A percentile compares a stretch with the other conserved stretches of the same genome.
Evolutionary conservation across 2,329 filamentous ascomycete genomes (phyloP).

Genomic region (Botrytis elliptica): DNA sequence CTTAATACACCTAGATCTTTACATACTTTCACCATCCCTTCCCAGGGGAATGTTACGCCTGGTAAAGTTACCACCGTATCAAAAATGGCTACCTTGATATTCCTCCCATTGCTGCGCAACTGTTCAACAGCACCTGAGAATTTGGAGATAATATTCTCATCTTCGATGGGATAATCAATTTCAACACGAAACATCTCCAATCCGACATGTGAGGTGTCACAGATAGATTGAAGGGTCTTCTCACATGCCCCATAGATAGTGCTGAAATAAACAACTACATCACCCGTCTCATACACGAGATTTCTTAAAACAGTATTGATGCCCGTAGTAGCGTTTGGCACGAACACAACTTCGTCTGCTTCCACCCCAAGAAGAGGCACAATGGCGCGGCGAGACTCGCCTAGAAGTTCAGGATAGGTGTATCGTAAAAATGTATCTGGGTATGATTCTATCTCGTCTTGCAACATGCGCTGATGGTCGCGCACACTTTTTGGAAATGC

Average conservation of each 20-base stretch:
- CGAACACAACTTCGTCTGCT: constrained; percentile 43
- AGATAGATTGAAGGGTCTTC: constrained; percentile 68
- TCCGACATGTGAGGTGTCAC: constrained; percentile 24
- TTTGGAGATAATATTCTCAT: constrained; percentile 46
- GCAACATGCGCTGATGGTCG: not conserved
- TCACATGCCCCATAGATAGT: constrained; percentile 78
- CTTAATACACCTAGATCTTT: constrained; percentile 66
- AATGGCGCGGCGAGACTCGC: not conserved
- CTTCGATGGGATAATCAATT: constrained; percentile 66
- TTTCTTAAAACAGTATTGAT: constrained; percentile 76
- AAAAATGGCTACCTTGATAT: not conserved
- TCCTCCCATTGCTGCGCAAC: not conserved
- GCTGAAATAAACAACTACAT: constrained; percentile 74
- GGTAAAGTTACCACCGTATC: constrained; percentile 75
- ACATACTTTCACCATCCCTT: constrained; percentile 62
- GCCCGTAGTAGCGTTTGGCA: constrained; percentile 75
- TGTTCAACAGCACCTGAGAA: not conserved
- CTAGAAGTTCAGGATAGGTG: not conserved
- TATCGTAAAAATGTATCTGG: not conserved
- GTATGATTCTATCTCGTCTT: not conserved
- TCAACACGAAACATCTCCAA: constrained; percentile 44
- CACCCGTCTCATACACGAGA: constrained; percentile 60
- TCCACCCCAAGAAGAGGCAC: not conserved
- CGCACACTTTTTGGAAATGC: not conserved
- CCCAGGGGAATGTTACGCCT: constrained; percentile 75